These are phyloP conservation scores for Neopestalotiopsis clavispora DNA, from an alignment of 2,329 filamentous ascomycete species.

Conservation along the genomic window DNA sequence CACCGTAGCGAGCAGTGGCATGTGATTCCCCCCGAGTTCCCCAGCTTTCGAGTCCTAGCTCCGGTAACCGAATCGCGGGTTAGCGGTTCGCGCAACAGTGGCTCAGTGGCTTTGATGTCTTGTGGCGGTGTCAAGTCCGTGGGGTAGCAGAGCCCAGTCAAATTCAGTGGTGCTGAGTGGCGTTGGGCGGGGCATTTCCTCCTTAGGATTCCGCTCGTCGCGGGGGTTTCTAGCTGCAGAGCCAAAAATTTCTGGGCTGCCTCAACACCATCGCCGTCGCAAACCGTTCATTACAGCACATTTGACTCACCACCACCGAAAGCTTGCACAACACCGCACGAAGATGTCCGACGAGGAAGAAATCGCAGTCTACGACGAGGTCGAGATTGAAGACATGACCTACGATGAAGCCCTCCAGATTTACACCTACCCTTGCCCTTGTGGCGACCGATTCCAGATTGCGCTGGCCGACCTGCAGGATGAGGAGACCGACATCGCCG, in stretches of 20 bases:
- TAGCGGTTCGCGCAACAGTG: background rate
- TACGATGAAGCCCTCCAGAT: slow-evolving; percentile 82
- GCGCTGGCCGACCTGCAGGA: slow-evolving; percentile 83
- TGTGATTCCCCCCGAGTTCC: slow-evolving; percentile 20
- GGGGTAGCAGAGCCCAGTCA: background rate
- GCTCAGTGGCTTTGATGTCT: background rate
- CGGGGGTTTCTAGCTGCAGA: background rate
- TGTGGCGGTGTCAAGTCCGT: slow-evolving; percentile 10
- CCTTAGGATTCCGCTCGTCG: background rate
- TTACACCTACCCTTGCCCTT: slow-evolving; percentile 96
- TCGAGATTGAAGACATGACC: slow-evolving; percentile 99
- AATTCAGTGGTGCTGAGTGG: background rate
- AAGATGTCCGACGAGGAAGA: slow-evolving; percentile 65
- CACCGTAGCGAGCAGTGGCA: slow-evolving; percentile 15
- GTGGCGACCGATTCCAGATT: slow-evolving; percentile 96
- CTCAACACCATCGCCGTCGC: background rate
- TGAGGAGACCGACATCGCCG: slow-evolving; percentile 85
- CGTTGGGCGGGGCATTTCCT: slow-evolving; percentile 7
- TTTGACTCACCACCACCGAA: background rate
- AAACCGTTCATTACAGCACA: background rate
- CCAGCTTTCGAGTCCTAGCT: slow-evolving; percentile 8
- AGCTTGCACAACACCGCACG: background rate
- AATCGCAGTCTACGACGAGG: slow-evolving; percentile 89
- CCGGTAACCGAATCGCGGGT: background rate
- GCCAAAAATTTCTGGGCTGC: background rate